These are phyloP conservation scores for Drechslerella dactyloides DNA, from an alignment of 2,329 filamentous ascomycete genomes.

Conservation along the genomic window DNA sequence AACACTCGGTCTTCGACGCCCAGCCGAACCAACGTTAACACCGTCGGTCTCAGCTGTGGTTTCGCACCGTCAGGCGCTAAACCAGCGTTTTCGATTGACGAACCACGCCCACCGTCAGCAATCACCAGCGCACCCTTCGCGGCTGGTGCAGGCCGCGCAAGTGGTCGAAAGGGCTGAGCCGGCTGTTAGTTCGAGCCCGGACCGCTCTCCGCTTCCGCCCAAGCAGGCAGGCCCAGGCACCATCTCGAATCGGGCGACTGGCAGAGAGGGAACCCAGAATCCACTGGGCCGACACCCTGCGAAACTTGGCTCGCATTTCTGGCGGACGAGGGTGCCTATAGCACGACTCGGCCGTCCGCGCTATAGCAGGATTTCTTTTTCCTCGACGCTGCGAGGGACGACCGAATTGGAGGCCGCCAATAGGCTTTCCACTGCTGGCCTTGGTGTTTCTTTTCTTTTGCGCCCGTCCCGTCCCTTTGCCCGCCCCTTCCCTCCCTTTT, in stretches of 20 bases:
- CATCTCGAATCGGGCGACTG: slow-evolving; percentile 42
- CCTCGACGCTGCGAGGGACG: slow-evolving; percentile 14
- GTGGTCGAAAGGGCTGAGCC: slow-evolving; percentile 30
- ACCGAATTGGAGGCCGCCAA: too few relatives aligned
- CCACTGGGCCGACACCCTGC: slow-evolving; percentile 48
- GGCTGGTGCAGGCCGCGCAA: too few relatives aligned
- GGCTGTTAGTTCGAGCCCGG: slow-evolving; percentile 51
- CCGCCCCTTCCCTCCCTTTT: slow-evolving; percentile 32
- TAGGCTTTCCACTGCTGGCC: too few relatives aligned
- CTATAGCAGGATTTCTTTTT: slow-evolving; percentile 30
- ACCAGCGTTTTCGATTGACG: slow-evolving; percentile 9
- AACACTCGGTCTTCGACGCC: not conserved
- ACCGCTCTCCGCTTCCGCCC: slow-evolving; percentile 51
- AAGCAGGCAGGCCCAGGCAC: slow-evolving; percentile 38
- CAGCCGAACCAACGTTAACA: not conserved
- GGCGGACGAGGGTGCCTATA: slow-evolving; percentile 22
- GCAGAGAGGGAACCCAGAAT: slow-evolving; percentile 23
- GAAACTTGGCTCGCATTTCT: slow-evolving; percentile 48
- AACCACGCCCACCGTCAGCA: not conserved
- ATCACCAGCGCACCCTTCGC: not conserved
- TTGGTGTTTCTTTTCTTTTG: slow-evolving; percentile 7
- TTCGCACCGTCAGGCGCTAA: slow-evolving; percentile 5
- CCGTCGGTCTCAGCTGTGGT: slow-evolving; percentile 3
- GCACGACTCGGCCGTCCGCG: not conserved
- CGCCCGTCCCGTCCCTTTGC: slow-evolving; percentile 15